These are phyloP conservation scores for Epichloe festucae DNA, from an alignment of 2,329 filamentous ascomycete genomes.

Conservation along the genomic window DNA sequence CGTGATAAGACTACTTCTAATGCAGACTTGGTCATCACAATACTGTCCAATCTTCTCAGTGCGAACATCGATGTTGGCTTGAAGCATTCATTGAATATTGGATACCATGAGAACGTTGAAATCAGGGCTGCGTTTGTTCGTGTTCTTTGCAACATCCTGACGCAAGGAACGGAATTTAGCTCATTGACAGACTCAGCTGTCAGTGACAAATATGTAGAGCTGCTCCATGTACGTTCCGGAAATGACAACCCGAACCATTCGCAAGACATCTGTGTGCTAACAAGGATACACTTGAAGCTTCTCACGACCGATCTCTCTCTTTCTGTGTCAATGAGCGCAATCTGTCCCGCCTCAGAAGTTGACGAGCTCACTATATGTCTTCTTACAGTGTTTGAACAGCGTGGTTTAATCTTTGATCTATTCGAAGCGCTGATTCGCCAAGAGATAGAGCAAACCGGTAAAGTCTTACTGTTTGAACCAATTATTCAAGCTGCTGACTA, in stretches of 20 bases:
- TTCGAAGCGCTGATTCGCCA: constrained; percentile 55
- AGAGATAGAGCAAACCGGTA: constrained; percentile 54
- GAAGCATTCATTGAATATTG: constrained; percentile 57
- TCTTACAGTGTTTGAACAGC: constrained; percentile 56
- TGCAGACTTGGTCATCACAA: constrained; percentile 52
- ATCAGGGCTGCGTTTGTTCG: constrained; percentile 59
- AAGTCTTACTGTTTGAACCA: not conserved
- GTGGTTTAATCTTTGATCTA: constrained; percentile 48
- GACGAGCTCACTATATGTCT: constrained; percentile 57
- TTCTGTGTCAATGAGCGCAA: constrained; percentile 49
- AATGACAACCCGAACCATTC: not conserved
- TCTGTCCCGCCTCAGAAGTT: constrained; percentile 54
- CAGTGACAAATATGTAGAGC: constrained; percentile 54
- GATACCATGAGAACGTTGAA: constrained; percentile 57
- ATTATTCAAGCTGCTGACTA: constrained; percentile 7
- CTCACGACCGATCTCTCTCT: constrained; percentile 50
- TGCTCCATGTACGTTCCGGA: constrained; percentile 34
- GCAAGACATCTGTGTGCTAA: not conserved
- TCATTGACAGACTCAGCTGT: constrained; percentile 54
- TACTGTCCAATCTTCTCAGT: constrained; percentile 55
- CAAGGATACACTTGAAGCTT: constrained; percentile 25
- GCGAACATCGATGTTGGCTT: constrained; percentile 60
- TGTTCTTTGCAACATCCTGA: constrained; percentile 56
- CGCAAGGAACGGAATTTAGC: constrained; percentile 60
- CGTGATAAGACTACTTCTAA: constrained; percentile 43